Base-by-base conservation (phyloP, 2,329 filamentous ascomycete species). In the Phialophora chinensis region DNA sequence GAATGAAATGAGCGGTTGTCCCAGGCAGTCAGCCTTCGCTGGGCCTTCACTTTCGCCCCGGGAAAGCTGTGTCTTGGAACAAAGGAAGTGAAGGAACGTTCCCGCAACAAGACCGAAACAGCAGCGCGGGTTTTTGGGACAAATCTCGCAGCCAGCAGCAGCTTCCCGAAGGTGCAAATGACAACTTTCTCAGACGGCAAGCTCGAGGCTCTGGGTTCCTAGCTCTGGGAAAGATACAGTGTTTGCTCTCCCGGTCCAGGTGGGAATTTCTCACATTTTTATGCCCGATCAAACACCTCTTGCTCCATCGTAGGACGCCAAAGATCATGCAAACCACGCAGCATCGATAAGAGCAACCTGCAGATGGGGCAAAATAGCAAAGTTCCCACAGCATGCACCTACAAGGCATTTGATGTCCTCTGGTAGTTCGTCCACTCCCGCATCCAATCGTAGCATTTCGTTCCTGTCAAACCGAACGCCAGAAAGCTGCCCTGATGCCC, bases 401-500 rank as follows among this genome's bases (percentile, higher is more conserved):
- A 27, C 23, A 52, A 52, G 20, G 49, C 49, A 52, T 44, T 20
- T 20, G 38, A 44, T 44, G 38, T 44, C 38, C 38, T 20, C 17
- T 44, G 38, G 7, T n/a, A 7, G 38, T 44, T 44, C 38, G 4
- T 44, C n/a, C 38, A 44, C 3, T n/a, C 12, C 38, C 38, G 38
- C 38, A 44, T 44, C 38, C 38, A 44, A 44, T 44, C 38, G 38
- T 44, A n/a, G 38, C 38, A 44, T 7, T 44, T n/a, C 38, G 17
- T 11, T n/a, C 17, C 38, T 2, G 38, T 44, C 38, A 44, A 44
- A 20, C 6, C 17, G 38, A 66, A 52, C 59, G 62, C 62, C 66
- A 67, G 42, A 69, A 66, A 47, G 69, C 64, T 42, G 77, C 31
- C 53, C 77, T 73, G 66, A 81, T 78, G 73, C 75, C 77, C 54